Evolutionary conservation across 2,329 filamentous ascomycete genomes (phyloP), one percentile per base, ranked within the genome.

Genomic region (Cercospora nicotianae): DNA sequence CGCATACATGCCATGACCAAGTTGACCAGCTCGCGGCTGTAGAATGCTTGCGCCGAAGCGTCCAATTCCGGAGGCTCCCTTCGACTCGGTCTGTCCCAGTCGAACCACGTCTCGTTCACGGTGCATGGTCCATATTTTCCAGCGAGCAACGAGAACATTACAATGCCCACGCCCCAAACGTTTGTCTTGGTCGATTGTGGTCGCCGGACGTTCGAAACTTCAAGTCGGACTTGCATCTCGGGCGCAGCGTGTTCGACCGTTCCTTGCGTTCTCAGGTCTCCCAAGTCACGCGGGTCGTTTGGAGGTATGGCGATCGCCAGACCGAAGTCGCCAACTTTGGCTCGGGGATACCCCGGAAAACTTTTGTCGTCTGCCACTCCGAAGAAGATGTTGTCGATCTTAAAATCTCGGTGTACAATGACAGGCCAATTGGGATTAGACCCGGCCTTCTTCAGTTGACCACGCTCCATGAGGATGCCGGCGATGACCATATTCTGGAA

Each of bases 371-470:
- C 23, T n/a, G 18, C 33, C 16, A 30, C 36, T 26, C 59, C 63
- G 12, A 69, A 45, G 61, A 71, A 71, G 28, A 68, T 42, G 13
- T 70, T 70, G 16, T 42, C 31, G 5, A 57, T 26, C 28, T 69
- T 71, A 45, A 65, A 58, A 36, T 72, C 71, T 5, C 69, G 66
- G 18, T 72, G 71, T 3, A 71, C 64, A 18, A 71, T 72, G 16
- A 59, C 9, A 3, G 20, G 48, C 69, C 69, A 71, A 2, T 45
- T 23, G 20, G 33, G 23, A 16, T 61, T 36, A 9, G 62, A 26
- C 9, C 59, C 60, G 3, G 36, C 28, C 12, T 18, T 45, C 5
- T 59, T n/a, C 6, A 65, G 16, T 30, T 64, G 51, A 33, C 68
- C 70, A 2, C 63, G 53, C 42, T 69, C 64, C 64, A 73, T 68